Base-by-base conservation (phyloP, 2,329 filamentous ascomycete species). In the Cladophialophora carrionii region DNA sequence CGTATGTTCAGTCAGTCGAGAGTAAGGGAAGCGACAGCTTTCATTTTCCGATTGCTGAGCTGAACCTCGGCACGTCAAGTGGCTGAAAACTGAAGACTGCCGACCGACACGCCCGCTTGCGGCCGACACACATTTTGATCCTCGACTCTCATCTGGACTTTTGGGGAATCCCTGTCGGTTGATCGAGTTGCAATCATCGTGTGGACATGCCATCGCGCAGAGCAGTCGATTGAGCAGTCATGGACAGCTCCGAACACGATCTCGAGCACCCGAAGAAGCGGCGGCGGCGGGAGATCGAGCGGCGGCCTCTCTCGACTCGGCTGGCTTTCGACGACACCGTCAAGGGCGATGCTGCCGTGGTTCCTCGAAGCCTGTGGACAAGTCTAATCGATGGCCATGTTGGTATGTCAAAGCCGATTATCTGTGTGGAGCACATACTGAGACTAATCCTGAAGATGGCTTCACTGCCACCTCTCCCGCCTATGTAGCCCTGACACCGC, bases 251-350 rank as follows among this genome's bases (percentile, higher is more conserved):
- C 63, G 75, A 75, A 56, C 76, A 78, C 57, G 74, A 71, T 65
- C 73, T 77, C 37, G 79, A 80, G 61, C 78, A 82, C 69, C 78
- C 82, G 64, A 84, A 82, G 75, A 79, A 83, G 70, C 81, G 83
- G 69, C 77, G 81, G 64, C 80, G 81, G 73, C 81, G 83, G 68
- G 71, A 71, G 17, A 68, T 73, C 14, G 76, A 80, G 70, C 78
- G 81, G 62, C 76, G 80, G 61, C 81, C 93, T 51, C 83, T 96
- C 64, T 85, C 90, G 64, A 93, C 92, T 63, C 88, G 90, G 64
- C 83, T 98, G 57, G 85, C 96, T 43, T 86, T 97, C 63, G 92
- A 96, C 77, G 90, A 92, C 74, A 89, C 90, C 76, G 83, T 96
- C 72, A 91, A 89, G 78, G 91, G 91, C 60, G 91, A 96, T 74